phyloP scores from a whole-genome alignment of 2,329 filamentous ascomycete species.

The Scortechinia acanthostroma region DNA sequence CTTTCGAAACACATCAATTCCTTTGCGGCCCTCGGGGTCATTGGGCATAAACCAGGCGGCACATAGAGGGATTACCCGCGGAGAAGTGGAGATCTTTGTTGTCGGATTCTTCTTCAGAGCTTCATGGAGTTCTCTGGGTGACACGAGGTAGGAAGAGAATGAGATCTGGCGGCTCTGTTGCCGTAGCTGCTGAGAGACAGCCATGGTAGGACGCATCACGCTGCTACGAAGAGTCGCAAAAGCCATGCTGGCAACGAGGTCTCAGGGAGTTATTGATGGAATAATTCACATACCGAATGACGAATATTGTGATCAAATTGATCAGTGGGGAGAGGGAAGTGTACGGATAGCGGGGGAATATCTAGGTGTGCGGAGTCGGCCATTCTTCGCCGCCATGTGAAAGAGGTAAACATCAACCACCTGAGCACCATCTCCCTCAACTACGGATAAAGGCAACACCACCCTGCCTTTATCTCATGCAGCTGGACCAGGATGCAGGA shows the following conservation, averaged over 20 bases:
- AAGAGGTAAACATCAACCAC: too few species aligned
- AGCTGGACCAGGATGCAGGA: too few species aligned
- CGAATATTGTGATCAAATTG: too few species aligned
- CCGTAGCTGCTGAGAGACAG: neutral
- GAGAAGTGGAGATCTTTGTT: slow-evolving; percentile 72
- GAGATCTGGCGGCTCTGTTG: slow-evolving; percentile 1
- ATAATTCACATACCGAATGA: too few species aligned
- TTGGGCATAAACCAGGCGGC: slow-evolving; percentile 96
- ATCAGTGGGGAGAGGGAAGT: too few species aligned
- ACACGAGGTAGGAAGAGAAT: slow-evolving; percentile 79
- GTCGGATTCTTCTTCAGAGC: slow-evolving; percentile 78
- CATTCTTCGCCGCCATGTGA: too few species aligned
- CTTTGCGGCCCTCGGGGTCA: slow-evolving; percentile 62
- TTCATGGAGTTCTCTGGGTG: slow-evolving; percentile 72
- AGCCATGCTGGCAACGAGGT: neutral
- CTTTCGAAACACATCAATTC: slow-evolving; percentile 73
- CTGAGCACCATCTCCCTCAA: too few species aligned
- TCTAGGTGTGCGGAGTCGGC: too few species aligned
- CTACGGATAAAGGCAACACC: too few species aligned
- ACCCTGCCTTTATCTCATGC: too few species aligned
- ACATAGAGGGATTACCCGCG: slow-evolving; percentile 80
- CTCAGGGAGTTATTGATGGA: too few species aligned
- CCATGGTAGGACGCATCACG: neutral
- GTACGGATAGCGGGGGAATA: too few species aligned
- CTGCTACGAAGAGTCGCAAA: neutral